Conservation (phyloP, 352 stramenopile species). For the Pythium rhizo-oryzae region DNA sequence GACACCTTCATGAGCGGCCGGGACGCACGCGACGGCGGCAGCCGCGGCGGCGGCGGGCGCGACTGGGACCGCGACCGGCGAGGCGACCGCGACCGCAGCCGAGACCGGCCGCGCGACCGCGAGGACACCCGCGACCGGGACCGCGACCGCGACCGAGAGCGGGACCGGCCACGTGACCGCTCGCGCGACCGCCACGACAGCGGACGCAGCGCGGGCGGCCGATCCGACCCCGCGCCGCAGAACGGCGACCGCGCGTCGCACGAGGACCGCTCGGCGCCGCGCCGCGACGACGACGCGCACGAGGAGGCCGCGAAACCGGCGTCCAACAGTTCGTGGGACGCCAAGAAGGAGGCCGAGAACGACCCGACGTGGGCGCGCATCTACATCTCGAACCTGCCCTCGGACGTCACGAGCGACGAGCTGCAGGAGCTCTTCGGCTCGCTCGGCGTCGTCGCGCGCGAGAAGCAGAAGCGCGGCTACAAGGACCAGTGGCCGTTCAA, state of each 20-base stretch:
- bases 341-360: constrained; percentile 74
- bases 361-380: constrained; percentile 85
- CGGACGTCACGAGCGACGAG: constrained; percentile 76
- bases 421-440: constrained; percentile 87
- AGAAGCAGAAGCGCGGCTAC: constrained; percentile 89
- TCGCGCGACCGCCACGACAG: constrained; percentile 36
- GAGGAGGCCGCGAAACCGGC: constrained; percentile 3
- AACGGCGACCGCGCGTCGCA: constrained; percentile 29
- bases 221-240: not conserved
- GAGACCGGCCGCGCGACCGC: constrained; percentile 19
- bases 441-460: constrained; percentile 76
- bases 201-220: constrained; percentile 4
- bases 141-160: constrained; percentile 3
- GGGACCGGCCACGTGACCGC: constrained; percentile 32
- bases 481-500: constrained; percentile 92
- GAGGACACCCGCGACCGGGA: constrained; percentile 18
- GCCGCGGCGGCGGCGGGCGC: constrained; percentile 25
- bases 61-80: constrained; percentile 19
- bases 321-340: constrained; percentile 59
- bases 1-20: constrained; percentile 34
- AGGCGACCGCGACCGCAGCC: constrained; percentile 16
- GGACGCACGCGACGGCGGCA: constrained; percentile 35
- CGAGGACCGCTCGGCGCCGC: constrained; percentile 14
- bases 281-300: constrained; percentile 9
- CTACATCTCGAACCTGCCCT: constrained; percentile 86